Percentiles rank a stretch among this genome's conserved stretches.
Evolutionary conservation across 2,329 filamentous ascomycete genomes (phyloP).

Genomic region (Penicillium sp.): DNA sequence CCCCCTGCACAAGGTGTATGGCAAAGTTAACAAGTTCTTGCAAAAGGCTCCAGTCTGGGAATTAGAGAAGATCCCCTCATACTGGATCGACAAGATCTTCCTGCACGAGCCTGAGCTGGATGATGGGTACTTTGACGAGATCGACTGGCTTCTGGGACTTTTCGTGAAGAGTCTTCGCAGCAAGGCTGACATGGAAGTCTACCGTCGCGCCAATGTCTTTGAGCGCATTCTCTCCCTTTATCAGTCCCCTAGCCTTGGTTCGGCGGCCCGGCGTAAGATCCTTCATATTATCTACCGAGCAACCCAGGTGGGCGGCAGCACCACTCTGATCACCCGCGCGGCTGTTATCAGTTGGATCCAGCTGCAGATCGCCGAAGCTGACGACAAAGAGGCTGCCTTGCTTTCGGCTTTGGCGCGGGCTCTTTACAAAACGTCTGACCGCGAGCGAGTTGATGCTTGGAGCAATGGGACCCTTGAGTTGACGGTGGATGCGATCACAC

Average conservation of each 20-base stretch:
- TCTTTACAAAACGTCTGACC: conserved; percentile 65
- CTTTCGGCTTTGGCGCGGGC: conserved; percentile 58
- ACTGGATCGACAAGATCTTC: conserved; percentile 68
- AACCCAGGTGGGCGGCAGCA: conserved; percentile 68
- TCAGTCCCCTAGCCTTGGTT: conserved; percentile 62
- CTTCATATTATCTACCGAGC: conserved; percentile 63
- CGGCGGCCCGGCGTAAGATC: conserved; percentile 62
- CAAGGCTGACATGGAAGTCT: conserved; percentile 53
- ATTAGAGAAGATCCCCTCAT: conserved; percentile 52
- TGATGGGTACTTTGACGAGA: conserved; percentile 69
- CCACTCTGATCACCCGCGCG: conserved; percentile 74
- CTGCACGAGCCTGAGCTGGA: conserved; percentile 71
- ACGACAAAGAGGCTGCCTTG: conserved; percentile 39
- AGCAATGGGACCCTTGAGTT: conserved; percentile 52
- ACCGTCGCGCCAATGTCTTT: conserved; percentile 62
- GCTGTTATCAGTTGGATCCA: conserved; percentile 74
- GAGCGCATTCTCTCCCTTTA: conserved; percentile 72
- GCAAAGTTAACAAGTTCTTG: conserved; percentile 81
- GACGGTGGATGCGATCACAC: conserved; percentile 20
- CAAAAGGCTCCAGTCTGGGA: conserved; percentile 76
- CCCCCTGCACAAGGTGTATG: conserved; percentile 78
- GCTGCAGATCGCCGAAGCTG: conserved; percentile 54
- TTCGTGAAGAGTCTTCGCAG: conserved; percentile 63
- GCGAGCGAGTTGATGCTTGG: conserved; percentile 65
- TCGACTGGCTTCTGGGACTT: conserved; percentile 71